These are phyloP conservation scores for Cryptosporidium parvum DNA, from an alignment of 169 alveolate species.

Conservation along the genomic window DNA sequence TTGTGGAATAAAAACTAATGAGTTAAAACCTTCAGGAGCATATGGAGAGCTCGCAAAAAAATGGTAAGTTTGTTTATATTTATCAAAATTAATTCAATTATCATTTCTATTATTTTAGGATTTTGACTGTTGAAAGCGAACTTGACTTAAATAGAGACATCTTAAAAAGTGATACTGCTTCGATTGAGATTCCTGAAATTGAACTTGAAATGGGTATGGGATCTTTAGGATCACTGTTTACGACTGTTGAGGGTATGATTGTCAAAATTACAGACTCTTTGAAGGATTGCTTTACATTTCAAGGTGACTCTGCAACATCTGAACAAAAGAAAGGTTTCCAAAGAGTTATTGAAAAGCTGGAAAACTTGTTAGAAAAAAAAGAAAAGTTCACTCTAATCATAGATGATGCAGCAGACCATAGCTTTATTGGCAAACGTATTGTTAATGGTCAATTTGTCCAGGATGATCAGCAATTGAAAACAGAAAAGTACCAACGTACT, in stretches of 20 bases:
- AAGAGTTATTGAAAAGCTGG: slow-evolving; percentile 79
- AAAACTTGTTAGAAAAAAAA: slow-evolving; percentile 77
- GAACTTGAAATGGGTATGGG: slow-evolving; percentile 94
- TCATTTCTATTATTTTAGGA: slow-evolving; percentile 12
- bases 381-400: slow-evolving; percentile 86
- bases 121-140: slow-evolving; percentile 20
- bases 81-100: neutral
- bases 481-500: slow-evolving; percentile 91
- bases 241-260: slow-evolving; percentile 97
- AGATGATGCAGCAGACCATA: slow-evolving; percentile 93
- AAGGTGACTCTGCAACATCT: slow-evolving; percentile 92
- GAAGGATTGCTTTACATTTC: slow-evolving; percentile 89
- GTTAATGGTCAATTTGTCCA: slow-evolving; percentile 83
- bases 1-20: slow-evolving; percentile 95
- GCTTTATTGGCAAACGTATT: slow-evolving; percentile 88
- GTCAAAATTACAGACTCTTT: slow-evolving; percentile 85
- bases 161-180: slow-evolving; percentile 93
- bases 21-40: slow-evolving; percentile 97
- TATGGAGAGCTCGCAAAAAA: slow-evolving; percentile 91
- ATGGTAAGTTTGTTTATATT: slow-evolving; percentile 78
- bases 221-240: slow-evolving; percentile 90
- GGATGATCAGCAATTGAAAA: slow-evolving; percentile 77
- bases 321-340: slow-evolving; percentile 79
- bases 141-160: slow-evolving; percentile 95
- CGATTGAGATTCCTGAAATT: slow-evolving; percentile 91